Conservation (phyloP, 2,329 filamentous ascomycete genomes). For the Rutstroemia sydowiana region DNA sequence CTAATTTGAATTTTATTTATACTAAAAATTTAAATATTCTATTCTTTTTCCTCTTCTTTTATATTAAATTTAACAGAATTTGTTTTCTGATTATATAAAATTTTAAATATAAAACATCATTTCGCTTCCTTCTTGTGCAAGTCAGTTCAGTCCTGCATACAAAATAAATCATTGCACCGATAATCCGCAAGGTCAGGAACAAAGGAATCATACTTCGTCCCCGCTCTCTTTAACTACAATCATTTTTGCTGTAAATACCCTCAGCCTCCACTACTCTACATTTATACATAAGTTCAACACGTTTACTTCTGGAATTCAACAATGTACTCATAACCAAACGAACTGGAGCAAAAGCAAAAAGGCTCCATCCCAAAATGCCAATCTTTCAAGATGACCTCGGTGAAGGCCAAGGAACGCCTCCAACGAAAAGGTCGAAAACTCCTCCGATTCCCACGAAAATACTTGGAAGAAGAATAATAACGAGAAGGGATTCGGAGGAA, state of each 20-base stretch:
- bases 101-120: too few species aligned
- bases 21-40: too few species aligned
- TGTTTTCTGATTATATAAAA: too few species aligned
- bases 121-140: too few species aligned
- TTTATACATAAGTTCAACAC: too few species aligned
- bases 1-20: too few species aligned
- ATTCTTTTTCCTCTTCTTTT: too few species aligned
- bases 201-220: neutral
- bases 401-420: slow-evolving; percentile 21
- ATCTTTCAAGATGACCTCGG: slow-evolving; percentile 49
- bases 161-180: neutral
- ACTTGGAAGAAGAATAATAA: slow-evolving; percentile 15
- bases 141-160: neutral
- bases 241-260: neutral
- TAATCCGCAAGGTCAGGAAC: neutral
- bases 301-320: neutral
- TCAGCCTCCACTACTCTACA: too few species aligned
- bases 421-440: slow-evolving; percentile 16
- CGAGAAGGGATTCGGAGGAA: slow-evolving; percentile 46
- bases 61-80: too few species aligned
- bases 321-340: slow-evolving; percentile 6
- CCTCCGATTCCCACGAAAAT: slow-evolving; percentile 20
- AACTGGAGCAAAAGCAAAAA: slow-evolving; percentile 5
- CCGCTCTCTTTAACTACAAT: neutral
- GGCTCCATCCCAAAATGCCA: slow-evolving; percentile 39